These are phyloP conservation scores for Elongisporangium undulatum DNA, from an alignment of 352 stramenopile genomes.

Conservation along the genomic window DNA sequence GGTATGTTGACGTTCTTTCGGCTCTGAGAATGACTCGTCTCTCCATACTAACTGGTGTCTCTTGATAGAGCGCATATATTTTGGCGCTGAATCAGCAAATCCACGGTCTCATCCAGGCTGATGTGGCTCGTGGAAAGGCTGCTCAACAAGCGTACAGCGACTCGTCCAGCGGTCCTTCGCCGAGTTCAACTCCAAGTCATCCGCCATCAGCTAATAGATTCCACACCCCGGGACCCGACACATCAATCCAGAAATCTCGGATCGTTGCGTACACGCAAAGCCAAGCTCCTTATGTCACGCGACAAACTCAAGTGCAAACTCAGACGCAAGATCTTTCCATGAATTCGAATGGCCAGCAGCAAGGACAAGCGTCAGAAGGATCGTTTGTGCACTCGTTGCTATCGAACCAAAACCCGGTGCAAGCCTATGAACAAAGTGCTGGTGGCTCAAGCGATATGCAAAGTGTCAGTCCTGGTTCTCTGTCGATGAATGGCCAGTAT, in stretches of 20 bases:
- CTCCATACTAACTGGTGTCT: background rate
- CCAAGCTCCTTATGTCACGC: slow-evolving; percentile 1
- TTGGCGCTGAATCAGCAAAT: slow-evolving; percentile 56
- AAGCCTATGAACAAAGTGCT: slow-evolving; percentile 15
- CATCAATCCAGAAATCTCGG: background rate
- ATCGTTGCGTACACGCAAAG: slow-evolving; percentile 2
- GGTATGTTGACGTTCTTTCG: slow-evolving; percentile 20
- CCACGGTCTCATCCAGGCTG: slow-evolving; percentile 54
- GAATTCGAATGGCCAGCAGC: background rate
- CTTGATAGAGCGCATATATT: slow-evolving; percentile 45
- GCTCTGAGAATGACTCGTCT: background rate
- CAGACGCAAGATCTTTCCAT: slow-evolving; percentile 1
- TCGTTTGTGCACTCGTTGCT: slow-evolving; percentile 42
- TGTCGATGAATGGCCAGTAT: background rate
- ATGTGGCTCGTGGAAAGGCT: slow-evolving; percentile 9
- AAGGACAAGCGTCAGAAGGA: slow-evolving; percentile 6
- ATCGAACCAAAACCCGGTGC: slow-evolving; percentile 19
- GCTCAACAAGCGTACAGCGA: background rate
- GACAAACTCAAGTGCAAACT: slow-evolving; percentile 5
- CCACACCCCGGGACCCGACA: background rate
- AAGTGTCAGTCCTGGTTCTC: background rate
- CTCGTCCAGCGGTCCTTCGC: background rate
- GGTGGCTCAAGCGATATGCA: slow-evolving; percentile 7
- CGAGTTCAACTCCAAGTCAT: background rate
- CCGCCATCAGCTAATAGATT: background rate